Conservation (phyloP, 2,329 filamentous ascomycete genomes). For the Trichoderma cornu-damae region DNA sequence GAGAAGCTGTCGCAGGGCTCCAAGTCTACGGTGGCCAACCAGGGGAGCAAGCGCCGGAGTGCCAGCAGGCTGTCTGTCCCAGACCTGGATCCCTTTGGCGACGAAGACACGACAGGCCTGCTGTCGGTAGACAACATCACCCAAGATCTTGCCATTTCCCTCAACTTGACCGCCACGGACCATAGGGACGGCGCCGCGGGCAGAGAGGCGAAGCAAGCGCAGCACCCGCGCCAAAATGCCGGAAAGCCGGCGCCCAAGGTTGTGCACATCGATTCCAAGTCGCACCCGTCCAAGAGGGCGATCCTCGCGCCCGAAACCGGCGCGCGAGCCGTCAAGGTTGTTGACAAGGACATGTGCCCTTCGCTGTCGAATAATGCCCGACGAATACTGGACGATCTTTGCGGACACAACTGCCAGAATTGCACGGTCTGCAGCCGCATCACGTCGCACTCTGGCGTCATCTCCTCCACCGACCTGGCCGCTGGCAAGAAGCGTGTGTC, state of each 20-base stretch:
- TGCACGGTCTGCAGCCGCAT: constrained; percentile 55
- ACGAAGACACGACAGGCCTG: constrained; percentile 35
- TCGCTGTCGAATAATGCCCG: constrained; percentile 49
- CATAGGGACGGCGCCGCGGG: constrained; percentile 18
- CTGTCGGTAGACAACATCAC: constrained; percentile 33
- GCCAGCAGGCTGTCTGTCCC: constrained; percentile 22
- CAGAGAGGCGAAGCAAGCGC: constrained; percentile 22
- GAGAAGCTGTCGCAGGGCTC: constrained; percentile 24
- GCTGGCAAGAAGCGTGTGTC: constrained; percentile 54
- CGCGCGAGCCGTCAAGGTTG: constrained; percentile 24
- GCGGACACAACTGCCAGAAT: constrained; percentile 51
- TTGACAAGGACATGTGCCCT: constrained; percentile 35
- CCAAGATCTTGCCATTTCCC: constrained; percentile 33
- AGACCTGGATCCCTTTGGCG: constrained; percentile 28
- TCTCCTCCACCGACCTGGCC: constrained; percentile 36
- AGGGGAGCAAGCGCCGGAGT: constrained; percentile 40
- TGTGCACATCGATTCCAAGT: constrained; percentile 26
- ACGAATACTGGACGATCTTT: constrained; percentile 49
- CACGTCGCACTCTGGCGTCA: constrained; percentile 38
- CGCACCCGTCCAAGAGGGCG: constrained; percentile 27
- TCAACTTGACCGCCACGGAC: constrained; percentile 26
- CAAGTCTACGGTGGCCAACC: constrained; percentile 36
- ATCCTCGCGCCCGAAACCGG: constrained; percentile 24
- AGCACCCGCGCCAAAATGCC: constrained; percentile 20
- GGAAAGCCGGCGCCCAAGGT: constrained; percentile 27